Conservation (phyloP, 768 basidiomycete species). For the Saitozyma podzolica region DNA sequence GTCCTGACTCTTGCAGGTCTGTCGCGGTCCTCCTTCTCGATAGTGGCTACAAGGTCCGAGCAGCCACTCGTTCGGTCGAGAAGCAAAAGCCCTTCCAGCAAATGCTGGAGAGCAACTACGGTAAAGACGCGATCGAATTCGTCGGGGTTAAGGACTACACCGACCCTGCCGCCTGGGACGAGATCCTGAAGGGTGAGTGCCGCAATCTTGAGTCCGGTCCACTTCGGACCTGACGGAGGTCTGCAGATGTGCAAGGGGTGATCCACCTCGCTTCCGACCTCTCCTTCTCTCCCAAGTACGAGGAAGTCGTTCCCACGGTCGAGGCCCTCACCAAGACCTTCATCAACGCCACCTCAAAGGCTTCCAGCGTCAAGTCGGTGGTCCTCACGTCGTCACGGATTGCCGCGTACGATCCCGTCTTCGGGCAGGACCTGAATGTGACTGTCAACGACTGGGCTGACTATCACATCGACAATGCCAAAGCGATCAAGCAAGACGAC, state of each 20-base stretch:
- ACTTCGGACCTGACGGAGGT: neutral
- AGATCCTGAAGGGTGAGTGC: conserved; percentile 1
- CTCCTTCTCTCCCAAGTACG: neutral
- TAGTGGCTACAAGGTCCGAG: neutral
- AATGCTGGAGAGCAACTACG: neutral
- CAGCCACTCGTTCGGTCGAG: neutral
- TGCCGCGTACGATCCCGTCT: neutral
- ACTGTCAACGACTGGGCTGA: neutral
- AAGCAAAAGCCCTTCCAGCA: neutral
- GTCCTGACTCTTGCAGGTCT: neutral
- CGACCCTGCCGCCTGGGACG: neutral
- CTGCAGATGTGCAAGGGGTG: conserved; percentile 2
- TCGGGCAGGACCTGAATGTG: neutral
- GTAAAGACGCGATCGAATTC: neutral
- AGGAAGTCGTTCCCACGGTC: neutral
- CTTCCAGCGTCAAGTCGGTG: too few species aligned
- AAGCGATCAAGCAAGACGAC: neutral
- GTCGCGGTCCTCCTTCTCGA: neutral
- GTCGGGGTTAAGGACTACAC: neutral
- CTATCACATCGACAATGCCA: neutral
- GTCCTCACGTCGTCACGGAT: too few species aligned
- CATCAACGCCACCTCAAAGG: neutral
- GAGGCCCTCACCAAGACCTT: neutral
- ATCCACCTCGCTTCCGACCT: conserved; percentile 1
- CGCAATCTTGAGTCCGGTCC: neutral